These are phyloP conservation scores for Podaxis sp. DNA, from an alignment of 768 basidiomycete species.

Conservation along the genomic window DNA sequence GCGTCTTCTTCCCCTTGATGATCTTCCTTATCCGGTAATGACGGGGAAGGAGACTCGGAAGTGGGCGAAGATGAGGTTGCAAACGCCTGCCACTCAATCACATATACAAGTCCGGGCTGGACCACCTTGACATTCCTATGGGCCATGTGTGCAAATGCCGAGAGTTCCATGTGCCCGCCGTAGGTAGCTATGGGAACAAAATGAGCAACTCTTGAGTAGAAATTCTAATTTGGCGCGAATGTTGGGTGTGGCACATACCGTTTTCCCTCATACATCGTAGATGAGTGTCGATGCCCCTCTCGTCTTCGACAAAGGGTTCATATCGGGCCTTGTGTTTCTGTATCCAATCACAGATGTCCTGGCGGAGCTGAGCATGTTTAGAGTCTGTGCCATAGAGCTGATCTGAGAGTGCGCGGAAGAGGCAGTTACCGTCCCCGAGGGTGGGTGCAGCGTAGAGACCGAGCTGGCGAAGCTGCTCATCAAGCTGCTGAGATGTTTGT, in stretches of 20 bases:
- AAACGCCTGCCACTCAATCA: constrained; percentile 79
- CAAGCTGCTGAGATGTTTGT: constrained; percentile 64
- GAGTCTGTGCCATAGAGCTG: constrained; percentile 79
- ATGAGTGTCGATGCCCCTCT: constrained; percentile 73
- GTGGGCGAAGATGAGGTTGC: constrained; percentile 23
- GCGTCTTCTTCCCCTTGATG: constrained; percentile 20
- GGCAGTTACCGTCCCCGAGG: constrained; percentile 89
- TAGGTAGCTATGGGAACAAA: constrained; percentile 63
- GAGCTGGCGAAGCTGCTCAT: constrained; percentile 68
- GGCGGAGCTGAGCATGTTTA: constrained; percentile 64
- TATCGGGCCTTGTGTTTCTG: constrained; percentile 66
- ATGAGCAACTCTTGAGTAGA: constrained; percentile 8
- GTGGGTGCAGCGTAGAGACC: constrained; percentile 88
- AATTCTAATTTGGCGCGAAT: background rate
- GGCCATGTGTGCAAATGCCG: constrained; percentile 83
- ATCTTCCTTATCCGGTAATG: constrained; percentile 19
- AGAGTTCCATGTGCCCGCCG: constrained; percentile 92
- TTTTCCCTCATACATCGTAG: constrained; percentile 76
- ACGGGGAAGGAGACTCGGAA: background rate
- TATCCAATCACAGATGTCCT: constrained; percentile 84
- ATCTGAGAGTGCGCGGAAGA: constrained; percentile 88
- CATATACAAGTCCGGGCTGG: constrained; percentile 88
- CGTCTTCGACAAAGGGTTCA: constrained; percentile 84
- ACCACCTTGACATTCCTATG: constrained; percentile 85
- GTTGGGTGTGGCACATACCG: constrained; percentile 40